These are phyloP conservation scores for Aspergillus coremiiformis DNA, from an alignment of 495 filamentous ascomycete species.

Conservation along the genomic window DNA sequence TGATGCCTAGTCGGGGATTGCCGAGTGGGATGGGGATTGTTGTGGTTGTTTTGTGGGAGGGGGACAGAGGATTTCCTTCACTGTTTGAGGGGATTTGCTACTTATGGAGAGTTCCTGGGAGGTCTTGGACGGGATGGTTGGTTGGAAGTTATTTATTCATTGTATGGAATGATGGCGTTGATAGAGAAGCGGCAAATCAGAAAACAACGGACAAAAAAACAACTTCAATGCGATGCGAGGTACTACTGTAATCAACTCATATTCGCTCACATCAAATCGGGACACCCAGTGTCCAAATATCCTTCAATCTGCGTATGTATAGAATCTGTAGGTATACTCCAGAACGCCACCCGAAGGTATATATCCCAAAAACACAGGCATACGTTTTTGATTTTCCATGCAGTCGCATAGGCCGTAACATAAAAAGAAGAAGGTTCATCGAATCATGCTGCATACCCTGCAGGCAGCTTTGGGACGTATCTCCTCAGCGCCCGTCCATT, in stretches of 20 bases:
- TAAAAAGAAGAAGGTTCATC: not conserved
- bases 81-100: too few species aligned
- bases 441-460: constrained; percentile 27
- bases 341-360: not conserved
- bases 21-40: too few species aligned
- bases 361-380: not conserved
- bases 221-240: not conserved
- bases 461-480: constrained; percentile 15
- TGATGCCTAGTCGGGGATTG: too few species aligned
- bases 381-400: not conserved
- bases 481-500: constrained; percentile 20
- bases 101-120: too few species aligned
- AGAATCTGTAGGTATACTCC: not conserved
- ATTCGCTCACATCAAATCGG: too few species aligned
- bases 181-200: too few species aligned
- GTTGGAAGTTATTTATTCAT: too few species aligned
- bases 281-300: not conserved
- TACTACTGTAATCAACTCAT: too few species aligned
- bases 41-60: too few species aligned
- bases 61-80: too few species aligned
- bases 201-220: too few species aligned
- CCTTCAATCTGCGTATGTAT: not conserved
- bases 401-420: not conserved
- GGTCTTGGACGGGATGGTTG: too few species aligned
- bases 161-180: not conserved